Evolutionary conservation across 2,329 filamentous ascomycete species (phyloP).

Genomic region (Fusarium armeniacum): DNA sequence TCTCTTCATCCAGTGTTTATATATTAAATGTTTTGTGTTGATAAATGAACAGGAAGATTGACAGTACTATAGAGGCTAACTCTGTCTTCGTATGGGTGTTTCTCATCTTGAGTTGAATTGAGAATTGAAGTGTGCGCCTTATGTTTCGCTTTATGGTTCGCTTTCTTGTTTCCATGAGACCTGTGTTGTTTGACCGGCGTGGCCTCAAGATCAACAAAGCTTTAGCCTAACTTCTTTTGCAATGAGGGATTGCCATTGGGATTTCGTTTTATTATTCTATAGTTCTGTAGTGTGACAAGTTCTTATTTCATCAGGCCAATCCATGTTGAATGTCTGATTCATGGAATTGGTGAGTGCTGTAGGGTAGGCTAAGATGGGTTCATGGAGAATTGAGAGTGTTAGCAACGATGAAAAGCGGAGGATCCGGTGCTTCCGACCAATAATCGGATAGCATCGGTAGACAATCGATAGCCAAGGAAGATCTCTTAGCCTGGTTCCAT

Average conservation of each 20-base stretch:
- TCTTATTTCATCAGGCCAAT: rapidly evolving
- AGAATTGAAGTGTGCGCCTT: too few species aligned
- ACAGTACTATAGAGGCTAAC: rapidly evolving
- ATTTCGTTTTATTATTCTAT: rapidly evolving
- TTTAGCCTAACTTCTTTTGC: too few species aligned
- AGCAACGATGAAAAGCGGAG: not conserved
- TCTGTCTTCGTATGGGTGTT: rapidly evolving
- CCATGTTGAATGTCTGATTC: not conserved
- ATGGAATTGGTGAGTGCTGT: not conserved
- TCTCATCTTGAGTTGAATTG: not conserved
- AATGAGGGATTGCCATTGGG: rapidly evolving
- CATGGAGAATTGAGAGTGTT: not conserved
- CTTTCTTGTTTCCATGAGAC: too few species aligned
- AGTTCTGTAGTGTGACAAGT: rapidly evolving
- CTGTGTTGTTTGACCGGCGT: too few species aligned
- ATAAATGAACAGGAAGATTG: not conserved
- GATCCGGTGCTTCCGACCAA: not conserved
- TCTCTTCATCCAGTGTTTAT: rapidly evolving
- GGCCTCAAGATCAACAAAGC: too few species aligned
- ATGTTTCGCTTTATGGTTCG: too few species aligned
- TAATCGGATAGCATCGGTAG: not conserved
- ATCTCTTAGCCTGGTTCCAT: not conserved
- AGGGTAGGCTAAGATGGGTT: not conserved
- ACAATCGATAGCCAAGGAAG: slow-evolving; percentile 2
- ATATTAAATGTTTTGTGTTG: not conserved